phyloP scores from a whole-genome alignment of 73 alveolate genomes.

The Paramecium primaurelia region DNA sequence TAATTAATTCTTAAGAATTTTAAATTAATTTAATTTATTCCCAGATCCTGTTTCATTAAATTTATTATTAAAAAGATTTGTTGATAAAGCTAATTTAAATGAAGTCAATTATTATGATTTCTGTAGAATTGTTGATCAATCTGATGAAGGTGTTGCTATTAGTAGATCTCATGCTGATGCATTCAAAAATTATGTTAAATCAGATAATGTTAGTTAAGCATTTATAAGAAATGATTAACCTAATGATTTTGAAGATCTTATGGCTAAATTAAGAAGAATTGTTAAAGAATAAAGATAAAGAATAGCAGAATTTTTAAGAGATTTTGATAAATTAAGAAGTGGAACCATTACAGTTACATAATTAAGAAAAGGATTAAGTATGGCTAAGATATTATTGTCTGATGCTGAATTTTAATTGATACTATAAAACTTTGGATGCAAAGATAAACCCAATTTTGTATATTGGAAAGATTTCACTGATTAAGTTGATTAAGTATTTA shows the following conservation, averaged over 20 bases:
- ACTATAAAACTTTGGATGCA: conserved; percentile 68
- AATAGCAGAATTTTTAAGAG: conserved; percentile 90
- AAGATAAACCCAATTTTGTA: conserved; percentile 71
- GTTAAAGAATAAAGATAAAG: conserved; percentile 84
- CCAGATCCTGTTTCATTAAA: conserved; percentile 74
- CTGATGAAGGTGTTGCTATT: conserved; percentile 82
- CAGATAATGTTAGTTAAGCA: conserved; percentile 38
- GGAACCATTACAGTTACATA: conserved; percentile 88
- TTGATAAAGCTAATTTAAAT: conserved; percentile 87
- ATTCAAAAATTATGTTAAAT: conserved; percentile 42
- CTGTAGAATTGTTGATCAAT: conserved; percentile 84
- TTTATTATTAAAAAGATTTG: conserved; percentile 76
- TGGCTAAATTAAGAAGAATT: conserved; percentile 78
- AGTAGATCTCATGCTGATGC: conserved; percentile 61
- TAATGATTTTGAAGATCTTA: conserved; percentile 86
- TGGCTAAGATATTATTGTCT: conserved; percentile 88
- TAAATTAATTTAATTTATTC: conserved; percentile 74
- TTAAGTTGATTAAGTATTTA: conserved; percentile 85
- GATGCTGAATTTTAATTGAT: conserved; percentile 83
- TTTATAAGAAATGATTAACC: conserved; percentile 74
- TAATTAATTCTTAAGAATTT: conserved; percentile 81
- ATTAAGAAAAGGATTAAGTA: conserved; percentile 87
- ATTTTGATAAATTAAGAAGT: conserved; percentile 90
- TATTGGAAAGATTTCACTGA: conserved; percentile 90
- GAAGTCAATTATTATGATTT: conserved; percentile 91